Evolutionary conservation across 2,329 filamentous ascomycete genomes (phyloP).

Genomic region (Monilinia fructicola): DNA sequence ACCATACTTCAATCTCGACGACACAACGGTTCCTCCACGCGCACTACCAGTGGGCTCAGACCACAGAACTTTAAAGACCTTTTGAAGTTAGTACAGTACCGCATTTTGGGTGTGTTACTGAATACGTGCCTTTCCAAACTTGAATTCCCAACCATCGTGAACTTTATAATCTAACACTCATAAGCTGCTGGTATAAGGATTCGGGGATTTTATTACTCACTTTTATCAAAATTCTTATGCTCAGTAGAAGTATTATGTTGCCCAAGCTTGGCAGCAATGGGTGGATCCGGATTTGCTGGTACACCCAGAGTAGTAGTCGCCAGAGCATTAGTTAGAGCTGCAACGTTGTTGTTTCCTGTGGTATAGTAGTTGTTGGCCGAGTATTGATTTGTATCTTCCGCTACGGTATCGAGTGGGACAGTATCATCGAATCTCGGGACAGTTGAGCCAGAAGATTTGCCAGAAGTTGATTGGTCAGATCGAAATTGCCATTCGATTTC

Average conservation of each 20-base stretch:
- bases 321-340: background rate
- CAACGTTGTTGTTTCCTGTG: background rate
- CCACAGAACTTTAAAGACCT: constrained; percentile 19
- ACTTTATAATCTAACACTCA: background rate
- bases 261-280: background rate
- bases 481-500: background rate
- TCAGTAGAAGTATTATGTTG: background rate
- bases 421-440: background rate
- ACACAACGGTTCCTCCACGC: background rate
- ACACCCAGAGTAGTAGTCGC: background rate
- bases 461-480: background rate
- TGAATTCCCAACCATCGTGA: background rate
- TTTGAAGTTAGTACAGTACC: background rate
- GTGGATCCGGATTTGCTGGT: background rate
- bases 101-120: too few relatives aligned
- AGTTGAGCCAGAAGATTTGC: background rate
- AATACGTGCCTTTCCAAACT: background rate
- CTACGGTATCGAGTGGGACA: background rate
- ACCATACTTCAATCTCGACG: background rate
- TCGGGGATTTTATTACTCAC: background rate
- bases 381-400: background rate
- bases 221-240: background rate
- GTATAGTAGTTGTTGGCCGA: background rate
- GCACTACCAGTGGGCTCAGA: background rate
- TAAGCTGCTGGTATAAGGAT: background rate